Base-by-base conservation (phyloP, 208 protist genomes). In the Kentomonas sorsogonicus region DNA sequence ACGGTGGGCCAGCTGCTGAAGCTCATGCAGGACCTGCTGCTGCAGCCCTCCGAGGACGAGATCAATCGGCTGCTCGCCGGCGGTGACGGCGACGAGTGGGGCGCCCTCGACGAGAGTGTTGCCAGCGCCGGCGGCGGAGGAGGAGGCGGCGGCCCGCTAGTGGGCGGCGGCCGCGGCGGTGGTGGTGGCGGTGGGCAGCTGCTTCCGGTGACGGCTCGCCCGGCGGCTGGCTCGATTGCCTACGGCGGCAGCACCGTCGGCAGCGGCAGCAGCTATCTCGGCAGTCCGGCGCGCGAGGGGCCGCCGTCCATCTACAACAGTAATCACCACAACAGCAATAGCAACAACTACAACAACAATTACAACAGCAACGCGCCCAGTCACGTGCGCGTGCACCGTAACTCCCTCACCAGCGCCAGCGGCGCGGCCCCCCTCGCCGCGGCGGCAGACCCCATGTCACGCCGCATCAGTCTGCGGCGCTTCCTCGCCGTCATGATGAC, bases 401-500 rank as follows among this genome's bases (percentile, higher is more conserved):
- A 29, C 20, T 41, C 11, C 31, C 53, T 48, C 23, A 60, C 73
- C 53, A 38, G 47, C 3, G 48, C 26, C 56, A 69, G 56, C 25
- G 53, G 44, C 41, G 52, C n/a, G 2, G 15, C 1, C 53, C 33
- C 25, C 20, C 15, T n/a, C 18, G 33, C 1, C 15, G 31, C 6
- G 18, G 36, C 34, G n/a, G 33, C 6, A 13, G 33, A 27, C 3
- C 26, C n/a, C 1, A 6, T 29, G 1, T 39, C 15, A 10, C 44
- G 57, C 41, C 65, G 68, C 30, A 89, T 97, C 53, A 81, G 83
- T 25, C 96, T 97, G 55, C 61, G 86, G 0, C 76, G 93, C 62
- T 97, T 97, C 72, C 80, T 90, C 20, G 58, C 57, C 11, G 77
- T 97, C 27, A 94, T 97, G 90, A 76, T 80, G 23, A 74, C 71